These are phyloP conservation scores for Pulveroboletus sp. DNA, from an alignment of 768 basidiomycete species.

Conservation along the genomic window DNA sequence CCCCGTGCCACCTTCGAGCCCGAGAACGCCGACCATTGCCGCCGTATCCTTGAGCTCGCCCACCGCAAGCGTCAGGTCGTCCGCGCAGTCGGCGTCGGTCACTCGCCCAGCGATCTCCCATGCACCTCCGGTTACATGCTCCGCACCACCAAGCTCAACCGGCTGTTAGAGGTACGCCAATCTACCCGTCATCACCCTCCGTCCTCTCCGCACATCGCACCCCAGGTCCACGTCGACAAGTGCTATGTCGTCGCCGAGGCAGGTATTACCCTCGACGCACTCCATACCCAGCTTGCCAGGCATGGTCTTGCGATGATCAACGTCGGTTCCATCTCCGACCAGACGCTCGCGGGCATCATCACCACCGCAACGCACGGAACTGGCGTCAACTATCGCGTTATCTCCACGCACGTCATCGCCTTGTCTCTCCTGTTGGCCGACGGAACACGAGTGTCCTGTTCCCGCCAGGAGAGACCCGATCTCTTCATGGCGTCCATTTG, in stretches of 20 bases:
- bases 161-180: constrained; percentile 67
- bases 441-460: constrained; percentile 64
- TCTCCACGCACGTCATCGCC: constrained; percentile 76
- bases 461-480: constrained; percentile 56
- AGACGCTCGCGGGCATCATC: constrained; percentile 87
- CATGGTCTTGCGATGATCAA: constrained; percentile 82
- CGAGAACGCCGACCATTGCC: constrained; percentile 60
- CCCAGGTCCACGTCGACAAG: constrained; percentile 67
- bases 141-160: constrained; percentile 66
- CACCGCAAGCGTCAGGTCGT: constrained; percentile 64
- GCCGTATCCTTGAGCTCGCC: constrained; percentile 75
- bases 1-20: constrained; percentile 78
- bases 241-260: constrained; percentile 66
- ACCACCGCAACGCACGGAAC: constrained; percentile 95
- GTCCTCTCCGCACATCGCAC: background rate
- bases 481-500: constrained; percentile 89
- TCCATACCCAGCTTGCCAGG: constrained; percentile 63
- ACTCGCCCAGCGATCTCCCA: constrained; percentile 90
- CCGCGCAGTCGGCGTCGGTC: constrained; percentile 84
- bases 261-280: constrained; percentile 70
- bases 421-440: constrained; percentile 75
- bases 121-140: constrained; percentile 88
- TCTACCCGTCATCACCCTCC: background rate
- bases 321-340: constrained; percentile 94
- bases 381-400: constrained; percentile 71